Evolutionary conservation across 2,329 filamentous ascomycete species (phyloP).

Genomic region (Venturia asperata): DNA sequence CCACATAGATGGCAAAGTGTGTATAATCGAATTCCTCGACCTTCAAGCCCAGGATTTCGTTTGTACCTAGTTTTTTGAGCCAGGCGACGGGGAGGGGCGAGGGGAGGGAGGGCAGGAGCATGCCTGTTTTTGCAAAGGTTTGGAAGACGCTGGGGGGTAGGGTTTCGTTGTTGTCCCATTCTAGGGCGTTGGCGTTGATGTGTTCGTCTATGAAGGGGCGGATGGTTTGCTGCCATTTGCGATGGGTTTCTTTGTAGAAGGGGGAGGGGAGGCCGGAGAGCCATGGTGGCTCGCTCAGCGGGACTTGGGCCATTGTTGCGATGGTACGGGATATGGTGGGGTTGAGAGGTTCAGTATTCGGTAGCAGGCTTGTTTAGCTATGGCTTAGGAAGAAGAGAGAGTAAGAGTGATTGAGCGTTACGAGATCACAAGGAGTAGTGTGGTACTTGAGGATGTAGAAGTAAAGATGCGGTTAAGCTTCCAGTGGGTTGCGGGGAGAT

Average conservation of each 20-base stretch:
- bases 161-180: conserved; percentile 62
- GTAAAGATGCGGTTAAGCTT: background rate
- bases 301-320: conserved; percentile 35
- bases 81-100: conserved; percentile 61
- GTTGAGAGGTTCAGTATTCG: background rate
- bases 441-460: background rate
- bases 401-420: background rate
- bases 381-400: background rate
- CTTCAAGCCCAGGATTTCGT: conserved; percentile 58
- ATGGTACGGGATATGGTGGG: background rate
- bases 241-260: conserved; percentile 61
- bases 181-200: conserved; percentile 54
- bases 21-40: conserved; percentile 70
- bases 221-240: conserved; percentile 59
- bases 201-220: conserved; percentile 59
- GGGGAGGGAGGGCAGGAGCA: conserved; percentile 64
- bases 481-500: conserved; percentile 3
- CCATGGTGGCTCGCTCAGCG: conserved; percentile 68
- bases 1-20: conserved; percentile 35
- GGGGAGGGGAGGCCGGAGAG: conserved; percentile 62
- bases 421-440: background rate
- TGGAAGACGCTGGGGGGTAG: conserved; percentile 58
- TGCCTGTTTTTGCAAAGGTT: conserved; percentile 57
- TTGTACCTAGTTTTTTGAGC: conserved; percentile 58
- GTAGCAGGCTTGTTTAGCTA: background rate